Percentiles rank a stretch among this genome's conserved stretches.
Evolutionary conservation across 2,329 filamentous ascomycete species (phyloP).

Genomic region (Seiridium unicorne): DNA sequence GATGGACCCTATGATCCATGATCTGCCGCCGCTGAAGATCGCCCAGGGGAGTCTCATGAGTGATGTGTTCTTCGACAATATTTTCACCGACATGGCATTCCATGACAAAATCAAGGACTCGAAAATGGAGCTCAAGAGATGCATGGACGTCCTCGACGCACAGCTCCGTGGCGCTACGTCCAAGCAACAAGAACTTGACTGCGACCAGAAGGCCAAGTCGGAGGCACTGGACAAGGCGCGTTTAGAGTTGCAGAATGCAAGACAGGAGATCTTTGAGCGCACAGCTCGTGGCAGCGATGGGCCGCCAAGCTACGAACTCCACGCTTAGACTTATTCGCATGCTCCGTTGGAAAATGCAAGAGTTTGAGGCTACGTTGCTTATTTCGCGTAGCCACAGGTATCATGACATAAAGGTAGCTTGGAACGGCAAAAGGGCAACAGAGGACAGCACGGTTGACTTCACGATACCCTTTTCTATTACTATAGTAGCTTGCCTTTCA

Average conservation of each 20-base stretch:
- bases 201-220: slow-evolving; percentile 29
- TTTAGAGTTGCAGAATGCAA: slow-evolving; percentile 39
- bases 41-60: slow-evolving; percentile 43
- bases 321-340: not conserved
- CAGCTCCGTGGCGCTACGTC: slow-evolving; percentile 24
- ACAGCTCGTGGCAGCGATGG: not conserved
- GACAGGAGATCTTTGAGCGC: slow-evolving; percentile 39
- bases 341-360: no score
- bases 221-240: slow-evolving; percentile 31
- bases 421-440: no score
- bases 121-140: slow-evolving; percentile 32
- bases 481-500: no score
- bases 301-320: not conserved
- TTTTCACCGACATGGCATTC: slow-evolving; percentile 51
- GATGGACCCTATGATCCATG: slow-evolving; percentile 34
- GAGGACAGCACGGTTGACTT: no score
- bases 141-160: slow-evolving; percentile 27
- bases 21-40: slow-evolving; percentile 40
- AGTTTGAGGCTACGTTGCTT: no score
- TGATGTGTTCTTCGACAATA: slow-evolving; percentile 55
- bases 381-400: no score
- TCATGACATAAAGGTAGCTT: no score
- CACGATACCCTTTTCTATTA: no score
- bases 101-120: slow-evolving; percentile 49
- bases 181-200: slow-evolving; percentile 20